Evolutionary conservation across 2,329 filamentous ascomycete species (phyloP).

Genomic region (Raffaelea albimanens): DNA sequence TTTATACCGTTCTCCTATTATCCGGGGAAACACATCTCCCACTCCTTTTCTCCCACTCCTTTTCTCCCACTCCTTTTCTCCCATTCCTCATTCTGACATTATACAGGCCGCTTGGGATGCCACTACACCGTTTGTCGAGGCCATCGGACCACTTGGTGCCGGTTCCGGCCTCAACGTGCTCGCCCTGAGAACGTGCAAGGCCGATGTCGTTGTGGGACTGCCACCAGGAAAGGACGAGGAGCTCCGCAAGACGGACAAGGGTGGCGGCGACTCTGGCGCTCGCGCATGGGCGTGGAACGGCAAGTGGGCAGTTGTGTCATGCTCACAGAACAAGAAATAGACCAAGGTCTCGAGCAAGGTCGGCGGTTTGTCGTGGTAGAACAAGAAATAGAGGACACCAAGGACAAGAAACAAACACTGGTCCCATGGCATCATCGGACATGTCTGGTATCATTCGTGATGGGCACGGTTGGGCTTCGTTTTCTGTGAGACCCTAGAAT

Average conservation of each 20-base stretch:
- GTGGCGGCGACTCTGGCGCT: conserved; percentile 59
- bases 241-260: conserved; percentile 56
- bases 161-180: conserved; percentile 76
- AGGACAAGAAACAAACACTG: no score
- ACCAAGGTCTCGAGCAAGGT: no score
- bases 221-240: conserved; percentile 70
- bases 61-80: neutral
- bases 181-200: conserved; percentile 89
- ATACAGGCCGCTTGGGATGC: conserved; percentile 69
- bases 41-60: neutral
- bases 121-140: conserved; percentile 74
- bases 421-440: no score
- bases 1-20: neutral
- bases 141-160: conserved; percentile 76
- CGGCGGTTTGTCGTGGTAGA: no score
- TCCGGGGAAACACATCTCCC: neutral
- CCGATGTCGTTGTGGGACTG: conserved; percentile 89
- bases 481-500: no score
- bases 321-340: conserved; percentile 51
- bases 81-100: neutral
- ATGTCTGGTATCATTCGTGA: no score
- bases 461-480: no score
- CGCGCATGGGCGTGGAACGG: conserved; percentile 92
- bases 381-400: no score
- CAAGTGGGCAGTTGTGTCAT: conserved; percentile 93